Evolutionary conservation across 441 rosid genomes (phyloP), one percentile per base, ranked within the genome.

Genomic region (Omphalea diandra): DNA sequence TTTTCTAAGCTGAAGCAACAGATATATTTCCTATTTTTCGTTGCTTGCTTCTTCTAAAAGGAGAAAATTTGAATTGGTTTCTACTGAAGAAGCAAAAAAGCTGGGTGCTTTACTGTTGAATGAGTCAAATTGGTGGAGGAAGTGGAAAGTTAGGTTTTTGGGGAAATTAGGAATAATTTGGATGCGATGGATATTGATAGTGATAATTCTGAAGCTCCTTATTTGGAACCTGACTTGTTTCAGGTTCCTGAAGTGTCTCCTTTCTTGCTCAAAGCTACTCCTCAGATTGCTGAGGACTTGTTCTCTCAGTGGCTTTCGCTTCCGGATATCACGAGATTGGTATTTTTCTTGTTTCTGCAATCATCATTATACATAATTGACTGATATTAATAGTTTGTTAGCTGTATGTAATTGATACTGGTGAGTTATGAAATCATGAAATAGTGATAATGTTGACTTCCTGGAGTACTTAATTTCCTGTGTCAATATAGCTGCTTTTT

Each of bases 271-370:
- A 89, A 89, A 82, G 60, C 84, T 1, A 81, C 78, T 63, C 82
- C 85, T 63, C 80, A 81, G 57, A 75, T 87, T 49, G 86, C 87
- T 29, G 87, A 88, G 63, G 77, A 77, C 40, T 80, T 91, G 75
- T 91, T 88, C 86, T 84, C 87, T 38, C 90, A 81, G 76, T 93
- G 98, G 97, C 97, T 91, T 74, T 89, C 98, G 14, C 88, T 91
- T 31, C 89, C 94, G 1, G 88, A 87, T 24, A 83, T 94, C 67
- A 62, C 57, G 43, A 83, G 82, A 59, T 79, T 84, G 97, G 97
- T 91, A 86, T 7, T 40, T 36, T 66, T 63, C 33, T 65, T n/a
- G 2, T 61, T 68, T 31, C 50, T 52, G 36, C 35, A 43, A 52
- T 58, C 41, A 0, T 44, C n/a, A 2, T 0, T 27, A 2, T 26